Percentiles rank a stretch among this genome's conserved stretches.
These are phyloP conservation scores for Penicillium bialowiezense DNA, from an alignment of 495 filamentous ascomycete genomes.

Conservation along the genomic window DNA sequence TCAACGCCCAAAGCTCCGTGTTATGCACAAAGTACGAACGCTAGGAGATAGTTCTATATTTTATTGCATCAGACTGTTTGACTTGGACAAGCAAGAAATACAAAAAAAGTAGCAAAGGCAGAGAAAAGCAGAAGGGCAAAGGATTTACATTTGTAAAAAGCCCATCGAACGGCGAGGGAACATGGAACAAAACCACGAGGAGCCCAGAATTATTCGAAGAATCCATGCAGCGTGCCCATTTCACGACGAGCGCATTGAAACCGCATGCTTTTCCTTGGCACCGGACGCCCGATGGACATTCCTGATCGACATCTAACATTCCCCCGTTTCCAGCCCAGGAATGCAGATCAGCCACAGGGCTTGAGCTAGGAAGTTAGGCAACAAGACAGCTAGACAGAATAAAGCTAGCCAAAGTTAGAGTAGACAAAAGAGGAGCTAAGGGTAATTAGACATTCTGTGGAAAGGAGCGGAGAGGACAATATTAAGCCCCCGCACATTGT, in stretches of 20 bases:
- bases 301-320: background rate
- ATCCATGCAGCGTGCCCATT: background rate
- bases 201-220: background rate
- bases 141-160: too few species aligned
- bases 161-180: too few species aligned
- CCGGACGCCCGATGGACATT: constrained; percentile 3
- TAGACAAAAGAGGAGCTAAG: background rate
- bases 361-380: too few species aligned
- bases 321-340: background rate
- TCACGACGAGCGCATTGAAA: background rate
- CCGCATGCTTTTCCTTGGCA: background rate
- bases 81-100: too few species aligned
- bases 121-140: too few species aligned
- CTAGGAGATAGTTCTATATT: too few species aligned
- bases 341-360: background rate
- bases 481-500: constrained; percentile 6
- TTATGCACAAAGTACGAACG: too few species aligned
- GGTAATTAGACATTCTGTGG: background rate
- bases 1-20: too few species aligned
- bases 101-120: too few species aligned
- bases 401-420: too few species aligned
- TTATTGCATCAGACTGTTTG: too few species aligned
- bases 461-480: constrained; percentile 1
- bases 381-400: too few species aligned
- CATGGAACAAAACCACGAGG: background rate